Evolutionary conservation across 2,329 filamentous ascomycete genomes (phyloP), one percentile per base, ranked within the genome.

Genomic region (Tolypocladium cylindrosporum): DNA sequence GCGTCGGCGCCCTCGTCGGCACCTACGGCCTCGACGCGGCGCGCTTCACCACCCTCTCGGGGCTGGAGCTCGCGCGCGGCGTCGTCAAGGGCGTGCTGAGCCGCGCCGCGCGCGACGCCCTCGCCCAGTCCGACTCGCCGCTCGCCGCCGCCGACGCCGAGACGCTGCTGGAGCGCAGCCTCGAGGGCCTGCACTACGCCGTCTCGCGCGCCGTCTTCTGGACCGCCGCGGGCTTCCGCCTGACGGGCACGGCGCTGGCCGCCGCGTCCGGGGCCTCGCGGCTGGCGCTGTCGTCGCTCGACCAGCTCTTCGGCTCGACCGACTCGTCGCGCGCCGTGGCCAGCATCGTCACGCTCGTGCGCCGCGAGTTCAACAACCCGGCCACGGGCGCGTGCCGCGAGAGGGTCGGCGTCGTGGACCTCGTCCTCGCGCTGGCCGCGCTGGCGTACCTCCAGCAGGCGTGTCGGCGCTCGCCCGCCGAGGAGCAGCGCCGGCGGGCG

Each of bases 281-380:
- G 59, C 71, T 85, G 39, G 70, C 85, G 0, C 72, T 88, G 10
- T 78, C 78, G 3, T 79, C 81, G 0, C 72, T 88, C 27, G 85
- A 88, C 65, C 81, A 84, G 61, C 79, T 87, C 43, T 81, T 88
- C 36, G 85, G 85, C 16, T 85, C 83, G 2, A 88, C 85, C n/a
- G 85, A 88, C 67, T 86, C 84, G 2, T 87, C 85, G 2, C 74
- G 84, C 45, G 85, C 85, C 13, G 85, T 88, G 59, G 83, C 84
- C 2, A 85, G 83, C 66, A 87, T 88, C 64, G 79, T 88, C 62
- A 81, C 81, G 1, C 72, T 88, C 39, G 79, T 88, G 53, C 78
- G 83, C 37, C 78, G 83, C 58, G 85, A 88, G 67, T 86, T 88
- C 59, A 79, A 80, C 56, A 85, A 86, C 59, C 83, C 84, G 0